A percentile compares a stretch with the other conserved stretches of the same genome.
Conservation (phyloP, 2,329 filamentous ascomycete genomes). For the Calonectria pauciramosa region DNA sequence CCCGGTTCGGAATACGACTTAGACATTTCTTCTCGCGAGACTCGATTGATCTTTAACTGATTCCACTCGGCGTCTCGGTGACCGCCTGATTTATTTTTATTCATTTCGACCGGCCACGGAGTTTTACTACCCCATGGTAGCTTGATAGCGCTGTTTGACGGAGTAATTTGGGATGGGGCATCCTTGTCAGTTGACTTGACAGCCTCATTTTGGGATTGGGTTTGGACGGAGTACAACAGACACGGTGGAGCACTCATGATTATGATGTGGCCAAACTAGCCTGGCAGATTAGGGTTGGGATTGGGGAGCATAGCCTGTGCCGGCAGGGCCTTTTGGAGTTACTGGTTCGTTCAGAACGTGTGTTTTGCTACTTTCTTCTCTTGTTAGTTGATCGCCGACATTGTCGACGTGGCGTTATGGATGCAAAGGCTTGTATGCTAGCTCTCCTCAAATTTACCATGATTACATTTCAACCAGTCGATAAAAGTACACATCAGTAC, state of each 20-base stretch:
- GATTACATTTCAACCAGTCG: not conserved
- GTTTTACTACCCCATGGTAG: slow-evolving; percentile 14
- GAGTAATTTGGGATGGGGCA: slow-evolving; percentile 41
- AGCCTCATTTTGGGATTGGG: slow-evolving; percentile 42
- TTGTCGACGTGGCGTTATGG: slow-evolving; percentile 38
- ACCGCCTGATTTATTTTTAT: slow-evolving; percentile 28
- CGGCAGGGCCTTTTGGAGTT: slow-evolving; percentile 30
- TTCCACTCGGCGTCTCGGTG: slow-evolving; percentile 38
- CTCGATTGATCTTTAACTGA: slow-evolving; percentile 33
- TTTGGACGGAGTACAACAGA: slow-evolving; percentile 45
- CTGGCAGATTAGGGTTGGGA: slow-evolving; percentile 33
- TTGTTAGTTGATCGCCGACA: slow-evolving; percentile 25
- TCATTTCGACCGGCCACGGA: slow-evolving; percentile 25
- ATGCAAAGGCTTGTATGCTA: slow-evolving; percentile 35
- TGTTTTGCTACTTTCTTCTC: slow-evolving; percentile 5
- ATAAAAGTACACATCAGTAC: not conserved
- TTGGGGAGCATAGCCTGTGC: slow-evolving; percentile 34
- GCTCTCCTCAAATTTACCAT: slow-evolving; percentile 41
- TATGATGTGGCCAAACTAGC: slow-evolving; percentile 32
- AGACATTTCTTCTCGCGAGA: slow-evolving; percentile 48
- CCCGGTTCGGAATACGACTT: slow-evolving; percentile 37
- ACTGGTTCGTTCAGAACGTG: slow-evolving; percentile 27
- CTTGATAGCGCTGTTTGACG: slow-evolving; percentile 38
- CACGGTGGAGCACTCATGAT: slow-evolving; percentile 43
- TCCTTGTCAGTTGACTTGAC: slow-evolving; percentile 41